Evolutionary conservation across 257 asterid species (phyloP).

Genomic region (Capsicum chinense): DNA sequence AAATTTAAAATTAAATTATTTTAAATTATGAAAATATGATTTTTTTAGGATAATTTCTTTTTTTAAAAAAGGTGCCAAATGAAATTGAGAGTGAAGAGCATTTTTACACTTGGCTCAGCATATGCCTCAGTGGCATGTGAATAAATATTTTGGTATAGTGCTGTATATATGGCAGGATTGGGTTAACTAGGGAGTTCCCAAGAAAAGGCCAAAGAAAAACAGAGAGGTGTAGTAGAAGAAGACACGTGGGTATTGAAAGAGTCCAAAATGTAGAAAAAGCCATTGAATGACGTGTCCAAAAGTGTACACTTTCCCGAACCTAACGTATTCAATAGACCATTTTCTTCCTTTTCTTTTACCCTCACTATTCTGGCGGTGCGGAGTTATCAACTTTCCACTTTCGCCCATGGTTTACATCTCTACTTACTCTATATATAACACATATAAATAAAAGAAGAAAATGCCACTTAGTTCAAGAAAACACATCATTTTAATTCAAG

Average conservation of each 20-base stretch:
- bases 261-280: neutral
- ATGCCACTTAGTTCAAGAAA: too few species aligned
- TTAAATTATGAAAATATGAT: too few species aligned
- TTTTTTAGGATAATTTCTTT: too few species aligned
- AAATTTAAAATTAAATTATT: too few species aligned
- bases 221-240: neutral
- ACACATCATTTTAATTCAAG: neutral
- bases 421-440: neutral
- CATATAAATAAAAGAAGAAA: neutral
- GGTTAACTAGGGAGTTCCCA: too few species aligned
- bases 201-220: too few species aligned
- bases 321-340: neutral
- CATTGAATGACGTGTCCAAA: neutral
- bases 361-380: constrained; percentile 12
- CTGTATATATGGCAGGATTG: too few species aligned
- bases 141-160: too few species aligned
- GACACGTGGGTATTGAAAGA: neutral
- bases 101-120: too few species aligned
- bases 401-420: neutral
- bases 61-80: too few species aligned
- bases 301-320: neutral
- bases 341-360: neutral
- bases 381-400: neutral
- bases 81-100: too few species aligned
- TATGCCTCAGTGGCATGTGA: too few species aligned